phyloP scores from a whole-genome alignment of 768 basidiomycete genomes.

The Pholiota molesta region DNA sequence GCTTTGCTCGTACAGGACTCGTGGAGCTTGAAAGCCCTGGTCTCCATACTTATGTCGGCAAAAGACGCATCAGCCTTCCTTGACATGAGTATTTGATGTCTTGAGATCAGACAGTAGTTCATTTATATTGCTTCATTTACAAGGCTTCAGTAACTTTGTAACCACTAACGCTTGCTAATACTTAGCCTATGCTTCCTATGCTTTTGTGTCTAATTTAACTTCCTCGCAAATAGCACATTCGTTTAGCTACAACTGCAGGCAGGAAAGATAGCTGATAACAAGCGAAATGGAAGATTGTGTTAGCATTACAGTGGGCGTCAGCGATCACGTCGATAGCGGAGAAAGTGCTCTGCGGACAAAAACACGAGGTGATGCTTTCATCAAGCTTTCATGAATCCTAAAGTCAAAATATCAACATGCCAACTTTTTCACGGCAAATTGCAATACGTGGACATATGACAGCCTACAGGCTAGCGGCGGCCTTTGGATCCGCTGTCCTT shows the following conservation, averaged over 20 bases:
- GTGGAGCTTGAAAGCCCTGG: constrained; percentile 23
- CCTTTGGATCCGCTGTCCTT: constrained; percentile 4
- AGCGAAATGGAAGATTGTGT: neutral
- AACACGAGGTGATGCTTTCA: constrained; percentile 15
- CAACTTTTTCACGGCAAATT: constrained; percentile 8
- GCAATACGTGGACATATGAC: neutral
- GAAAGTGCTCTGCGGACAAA: constrained; percentile 8
- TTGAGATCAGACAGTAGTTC: neutral
- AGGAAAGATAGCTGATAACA: neutral
- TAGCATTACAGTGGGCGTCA: neutral
- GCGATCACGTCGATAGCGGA: constrained; percentile 3
- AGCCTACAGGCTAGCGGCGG: no score
- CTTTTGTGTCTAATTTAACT: neutral
- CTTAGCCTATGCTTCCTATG: neutral
- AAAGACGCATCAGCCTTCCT: constrained; percentile 21
- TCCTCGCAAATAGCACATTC: neutral
- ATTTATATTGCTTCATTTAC: constrained; percentile 2
- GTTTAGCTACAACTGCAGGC: neutral
- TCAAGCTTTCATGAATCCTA: neutral
- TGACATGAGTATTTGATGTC: constrained; percentile 35
- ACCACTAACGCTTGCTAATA: constrained; percentile 2
- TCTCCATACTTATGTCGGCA: constrained; percentile 22
- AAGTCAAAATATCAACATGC: constrained; percentile 6
- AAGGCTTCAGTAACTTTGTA: neutral
- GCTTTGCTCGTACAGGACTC: constrained; percentile 19